Evolutionary conservation across 2,329 filamentous ascomycete genomes (phyloP).

Genomic region (Zymoseptoria crescenta): DNA sequence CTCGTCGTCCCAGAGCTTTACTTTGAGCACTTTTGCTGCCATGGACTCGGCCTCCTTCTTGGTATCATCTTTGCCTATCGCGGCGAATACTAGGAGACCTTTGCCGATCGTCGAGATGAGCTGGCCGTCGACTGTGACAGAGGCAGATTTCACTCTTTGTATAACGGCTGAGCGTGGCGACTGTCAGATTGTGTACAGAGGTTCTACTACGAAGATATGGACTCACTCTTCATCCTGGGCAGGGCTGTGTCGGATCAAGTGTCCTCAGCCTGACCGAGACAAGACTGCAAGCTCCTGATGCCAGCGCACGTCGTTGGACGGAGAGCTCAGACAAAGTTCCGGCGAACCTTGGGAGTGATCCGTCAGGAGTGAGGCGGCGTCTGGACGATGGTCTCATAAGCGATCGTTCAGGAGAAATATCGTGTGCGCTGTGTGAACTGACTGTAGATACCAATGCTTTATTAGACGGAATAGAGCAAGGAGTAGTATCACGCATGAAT

Average conservation of each 20-base stretch:
- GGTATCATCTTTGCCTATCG: conserved; percentile 83
- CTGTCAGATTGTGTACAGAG: conserved; percentile 11
- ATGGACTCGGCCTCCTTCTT: conserved; percentile 78
- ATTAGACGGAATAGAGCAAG: too few species aligned
- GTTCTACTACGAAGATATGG: not conserved
- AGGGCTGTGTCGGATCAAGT: not conserved
- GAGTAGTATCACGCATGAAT: too few species aligned
- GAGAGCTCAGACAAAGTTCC: not conserved
- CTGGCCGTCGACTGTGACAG: conserved; percentile 87
- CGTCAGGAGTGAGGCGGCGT: not conserved
- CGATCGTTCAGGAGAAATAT: not conserved
- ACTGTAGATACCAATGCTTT: not conserved
- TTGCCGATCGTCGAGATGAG: conserved; percentile 85
- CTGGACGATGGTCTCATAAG: not conserved
- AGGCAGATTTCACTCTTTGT: conserved; percentile 89
- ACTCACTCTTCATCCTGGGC: conserved; percentile 36
- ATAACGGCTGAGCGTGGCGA: conserved; percentile 60
- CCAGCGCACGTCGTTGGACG: not conserved
- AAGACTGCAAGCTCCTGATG: not conserved
- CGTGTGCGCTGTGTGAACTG: not conserved
- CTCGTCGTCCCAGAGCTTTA: conserved; percentile 82
- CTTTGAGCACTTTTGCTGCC: conserved; percentile 77
- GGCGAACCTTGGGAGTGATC: not conserved
- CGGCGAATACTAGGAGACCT: conserved; percentile 84
- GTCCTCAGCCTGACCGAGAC: not conserved